These are phyloP conservation scores for Coemansia sp. DNA, from an alignment of 192 early-diverging fungal genomes.

Conservation along the genomic window DNA sequence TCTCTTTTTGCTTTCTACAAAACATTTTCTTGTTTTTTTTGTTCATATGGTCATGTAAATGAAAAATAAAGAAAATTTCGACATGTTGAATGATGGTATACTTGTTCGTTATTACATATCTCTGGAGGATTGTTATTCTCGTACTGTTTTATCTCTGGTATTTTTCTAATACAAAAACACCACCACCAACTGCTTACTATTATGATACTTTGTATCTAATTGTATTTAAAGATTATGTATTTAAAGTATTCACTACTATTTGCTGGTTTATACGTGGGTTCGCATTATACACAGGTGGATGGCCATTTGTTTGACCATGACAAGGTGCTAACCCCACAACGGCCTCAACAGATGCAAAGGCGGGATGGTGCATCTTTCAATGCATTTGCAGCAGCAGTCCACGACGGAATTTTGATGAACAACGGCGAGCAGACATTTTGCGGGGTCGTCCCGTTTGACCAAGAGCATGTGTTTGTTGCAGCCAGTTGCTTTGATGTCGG, in stretches of 20 bases:
- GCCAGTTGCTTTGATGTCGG: slow-evolving; percentile 9
- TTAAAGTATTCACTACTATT: background rate
- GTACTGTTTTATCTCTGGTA: background rate
- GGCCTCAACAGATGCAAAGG: background rate
- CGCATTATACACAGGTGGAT: background rate
- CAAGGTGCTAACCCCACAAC: background rate
- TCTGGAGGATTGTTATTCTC: background rate
- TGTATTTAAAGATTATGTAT: background rate
- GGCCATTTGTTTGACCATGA: background rate
- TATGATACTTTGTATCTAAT: background rate
- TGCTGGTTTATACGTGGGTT: background rate
- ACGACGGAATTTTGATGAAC: background rate
- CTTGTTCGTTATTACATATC: no score
- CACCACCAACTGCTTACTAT: background rate
- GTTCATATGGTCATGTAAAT: background rate
- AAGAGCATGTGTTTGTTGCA: slow-evolving; percentile 14
- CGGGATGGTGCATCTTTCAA: background rate
- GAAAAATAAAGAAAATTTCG: background rate
- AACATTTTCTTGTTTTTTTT: background rate
- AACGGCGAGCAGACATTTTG: slow-evolving; percentile 7
- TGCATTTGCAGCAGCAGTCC: background rate
- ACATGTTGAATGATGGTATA: background rate
- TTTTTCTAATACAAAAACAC: no score
- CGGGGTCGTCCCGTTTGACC: background rate
- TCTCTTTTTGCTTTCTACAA: background rate